Evolutionary conservation across 257 asterid species (phyloP).

Genomic region (Solanum paucissectum): DNA sequence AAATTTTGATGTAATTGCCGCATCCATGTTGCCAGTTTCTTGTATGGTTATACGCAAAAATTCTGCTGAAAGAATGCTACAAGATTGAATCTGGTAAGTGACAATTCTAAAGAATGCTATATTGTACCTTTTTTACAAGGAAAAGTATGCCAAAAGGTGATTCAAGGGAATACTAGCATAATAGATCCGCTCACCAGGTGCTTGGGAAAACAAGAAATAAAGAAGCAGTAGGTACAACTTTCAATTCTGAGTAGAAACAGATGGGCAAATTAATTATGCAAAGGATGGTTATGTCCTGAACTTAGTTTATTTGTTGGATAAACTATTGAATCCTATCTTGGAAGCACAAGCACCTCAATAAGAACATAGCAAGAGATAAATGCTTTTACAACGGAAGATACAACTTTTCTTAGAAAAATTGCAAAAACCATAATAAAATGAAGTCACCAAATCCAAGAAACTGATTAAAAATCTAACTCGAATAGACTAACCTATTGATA

Average conservation of each 20-base stretch:
- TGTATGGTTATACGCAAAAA: slow-evolving; percentile 71
- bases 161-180: not conserved
- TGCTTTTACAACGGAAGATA: not conserved
- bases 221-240: not conserved
- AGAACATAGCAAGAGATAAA: not conserved
- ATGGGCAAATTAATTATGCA: not conserved
- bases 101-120: slow-evolving; percentile 12
- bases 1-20: slow-evolving; percentile 21
- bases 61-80: slow-evolving; percentile 99
- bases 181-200: not conserved
- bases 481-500: slow-evolving; percentile 72
- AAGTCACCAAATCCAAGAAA: not conserved
- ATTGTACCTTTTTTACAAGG: not conserved
- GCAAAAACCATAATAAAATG: not conserved
- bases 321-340: not conserved
- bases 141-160: not conserved
- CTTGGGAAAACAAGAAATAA: not conserved
- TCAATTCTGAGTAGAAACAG: not conserved
- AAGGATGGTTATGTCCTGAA: not conserved
- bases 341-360: not conserved
- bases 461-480: not conserved
- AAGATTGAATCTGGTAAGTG: slow-evolving; percentile 76
- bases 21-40: slow-evolving; percentile 51
- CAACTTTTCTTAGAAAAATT: not conserved
- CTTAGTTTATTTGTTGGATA: not conserved